Evolutionary conservation across 768 basidiomycete species (phyloP), one percentile per base, ranked within the genome.

Genomic region (Flagelloscypha sp.): DNA sequence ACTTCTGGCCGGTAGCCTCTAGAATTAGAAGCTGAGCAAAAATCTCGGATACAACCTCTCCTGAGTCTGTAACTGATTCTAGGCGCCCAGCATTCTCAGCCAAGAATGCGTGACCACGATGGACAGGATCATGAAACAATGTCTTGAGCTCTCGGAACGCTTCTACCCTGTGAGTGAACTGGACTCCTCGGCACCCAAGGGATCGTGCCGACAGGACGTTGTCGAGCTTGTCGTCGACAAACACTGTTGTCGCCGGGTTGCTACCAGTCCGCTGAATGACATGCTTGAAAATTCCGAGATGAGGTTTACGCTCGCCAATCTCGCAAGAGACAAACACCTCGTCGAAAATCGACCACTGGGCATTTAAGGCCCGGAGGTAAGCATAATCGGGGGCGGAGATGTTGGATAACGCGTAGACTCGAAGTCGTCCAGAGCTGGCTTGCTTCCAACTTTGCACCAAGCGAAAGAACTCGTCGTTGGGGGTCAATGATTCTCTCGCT

Each of bases 181-280:
- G 57, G 41, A 78, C 65, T 3, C 75, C 75, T 25, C 65, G 58
- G 30, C 77, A 56, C 7, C 76, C 76, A 7, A 77, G 55, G 0
- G 73, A 76, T 4, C 70, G 66, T 7, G 76, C 75, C 2, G 72
- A 63, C 6, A 75, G 45, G 4, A 79, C 69, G 38, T 78, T 77
- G 44, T 76, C 76, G 8, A 61, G 56, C 38, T 73, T 72, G 55
- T 77, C 76, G 34, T 79, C 76, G 7, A 79, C 65, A 44, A 77
- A 77, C 20, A 76, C 68, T 1, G 66, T 64, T 1, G 51, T 56
- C 2, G 44, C 46, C 2, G 75, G 73, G 31, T 76, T 68, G 5
- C 63, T 47, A 10, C 61, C 59, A 8, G 65, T 63, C 12, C 61
- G 49, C 13, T 53, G 49, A 19, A 78, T 47, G 11, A 77, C 72